A percentile compares a stretch with the other conserved stretches of the same genome.
phyloP scores from a whole-genome alignment of 2,329 filamentous ascomycete genomes.

The Helicocarpus griseus region DNA sequence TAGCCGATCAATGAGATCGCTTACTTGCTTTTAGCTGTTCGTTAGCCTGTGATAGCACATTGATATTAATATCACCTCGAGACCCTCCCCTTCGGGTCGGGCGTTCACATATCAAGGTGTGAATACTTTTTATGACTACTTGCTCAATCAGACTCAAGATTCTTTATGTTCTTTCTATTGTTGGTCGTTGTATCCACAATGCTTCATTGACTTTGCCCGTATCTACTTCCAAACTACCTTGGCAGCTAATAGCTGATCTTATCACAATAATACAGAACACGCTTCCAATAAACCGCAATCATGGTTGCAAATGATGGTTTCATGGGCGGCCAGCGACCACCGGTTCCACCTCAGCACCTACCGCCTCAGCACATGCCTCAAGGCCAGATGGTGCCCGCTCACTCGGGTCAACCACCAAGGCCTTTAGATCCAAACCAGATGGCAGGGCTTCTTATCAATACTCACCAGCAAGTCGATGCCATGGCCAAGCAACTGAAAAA shows the following conservation, averaged over 20 bases:
- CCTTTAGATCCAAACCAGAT: neutral
- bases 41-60: neutral
- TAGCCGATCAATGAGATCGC: neutral
- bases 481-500: constrained; percentile 8
- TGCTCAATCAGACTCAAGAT: neutral
- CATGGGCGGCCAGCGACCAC: constrained; percentile 1
- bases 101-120: neutral
- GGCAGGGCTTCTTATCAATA: neutral
- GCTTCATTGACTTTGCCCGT: neutral
- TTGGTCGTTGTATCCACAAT: neutral
- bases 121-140: neutral
- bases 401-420: neutral
- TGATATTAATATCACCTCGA: neutral
- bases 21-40: neutral
- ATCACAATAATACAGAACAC: neutral
- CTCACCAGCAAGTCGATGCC: constrained; percentile 3
- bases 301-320: constrained; percentile 1
- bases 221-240: neutral
- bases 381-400: neutral
- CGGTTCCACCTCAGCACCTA: constrained; percentile 6
- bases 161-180: neutral
- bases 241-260: neutral
- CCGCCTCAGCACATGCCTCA: neutral
- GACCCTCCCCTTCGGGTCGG: neutral
- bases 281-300: neutral